Evolutionary conservation across 192 early-diverging fungal genomes (phyloP).

Genomic region (Gaertneriomyces sp.): DNA sequence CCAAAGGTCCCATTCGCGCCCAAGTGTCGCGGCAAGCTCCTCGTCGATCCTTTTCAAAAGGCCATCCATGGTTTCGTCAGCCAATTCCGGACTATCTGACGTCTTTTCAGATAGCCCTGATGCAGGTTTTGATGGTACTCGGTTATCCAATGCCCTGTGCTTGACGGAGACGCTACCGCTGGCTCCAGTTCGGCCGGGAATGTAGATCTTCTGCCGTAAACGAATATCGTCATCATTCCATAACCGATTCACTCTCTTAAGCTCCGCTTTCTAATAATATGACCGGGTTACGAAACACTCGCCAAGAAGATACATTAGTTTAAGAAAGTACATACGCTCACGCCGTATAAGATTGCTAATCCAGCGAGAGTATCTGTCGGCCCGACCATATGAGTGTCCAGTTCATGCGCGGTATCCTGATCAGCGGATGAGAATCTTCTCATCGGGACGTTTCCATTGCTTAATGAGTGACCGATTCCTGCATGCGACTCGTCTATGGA

Average conservation of each 20-base stretch:
- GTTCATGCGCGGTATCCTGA: neutral
- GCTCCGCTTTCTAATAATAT: neutral
- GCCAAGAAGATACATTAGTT: neutral
- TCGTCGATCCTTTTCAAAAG: neutral
- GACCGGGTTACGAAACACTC: neutral
- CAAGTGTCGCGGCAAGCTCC: neutral
- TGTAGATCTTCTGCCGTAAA: neutral
- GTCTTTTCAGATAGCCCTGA: neutral
- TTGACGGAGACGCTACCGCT: too few species aligned
- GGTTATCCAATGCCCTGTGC: neutral
- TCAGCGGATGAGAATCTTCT: neutral
- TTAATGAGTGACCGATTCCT: neutral
- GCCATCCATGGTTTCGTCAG: constrained; percentile 4
- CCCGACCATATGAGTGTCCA: neutral
- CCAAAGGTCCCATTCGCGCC: neutral
- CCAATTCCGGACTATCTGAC: neutral
- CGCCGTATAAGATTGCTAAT: constrained; percentile 1
- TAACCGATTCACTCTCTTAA: neutral
- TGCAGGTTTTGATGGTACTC: neutral
- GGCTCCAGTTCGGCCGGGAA: neutral
- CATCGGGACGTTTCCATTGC: neutral
- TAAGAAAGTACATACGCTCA: neutral
- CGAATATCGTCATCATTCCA: constrained; percentile 10
- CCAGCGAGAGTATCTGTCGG: constrained; percentile 5
- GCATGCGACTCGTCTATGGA: neutral